phyloP scores from a whole-genome alignment of 768 basidiomycete genomes.

The Tremella yokohamensis region DNA sequence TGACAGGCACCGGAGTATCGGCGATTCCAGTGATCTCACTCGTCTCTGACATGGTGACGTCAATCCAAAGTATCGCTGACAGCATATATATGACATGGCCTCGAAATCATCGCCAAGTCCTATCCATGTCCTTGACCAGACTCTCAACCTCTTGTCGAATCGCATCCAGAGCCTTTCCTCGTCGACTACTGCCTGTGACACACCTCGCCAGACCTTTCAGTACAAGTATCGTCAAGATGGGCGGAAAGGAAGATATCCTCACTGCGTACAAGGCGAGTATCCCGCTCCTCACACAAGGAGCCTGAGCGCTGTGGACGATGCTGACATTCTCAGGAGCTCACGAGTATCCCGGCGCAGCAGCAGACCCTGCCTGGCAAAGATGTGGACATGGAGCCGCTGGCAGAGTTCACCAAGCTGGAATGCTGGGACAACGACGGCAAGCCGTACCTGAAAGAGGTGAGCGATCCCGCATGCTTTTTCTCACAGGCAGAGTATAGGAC shows the following conservation, averaged over 20 bases:
- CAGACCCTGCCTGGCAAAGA: conserved; percentile 59
- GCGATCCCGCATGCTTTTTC: conserved; percentile 3
- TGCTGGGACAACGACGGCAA: conserved; percentile 58
- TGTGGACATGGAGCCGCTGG: conserved; percentile 55
- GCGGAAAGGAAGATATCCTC: conserved; percentile 37
- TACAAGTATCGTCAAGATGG: conserved; percentile 21
- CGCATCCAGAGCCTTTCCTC: too few species aligned
- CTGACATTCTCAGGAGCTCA: conserved; percentile 28
- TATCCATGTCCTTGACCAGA: too few species aligned
- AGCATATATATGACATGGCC: too few species aligned
- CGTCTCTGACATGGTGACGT: too few species aligned
- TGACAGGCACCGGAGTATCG: background rate
- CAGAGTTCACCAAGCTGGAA: conserved; percentile 51
- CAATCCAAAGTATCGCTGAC: too few species aligned
- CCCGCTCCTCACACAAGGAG: background rate
- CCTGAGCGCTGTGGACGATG: background rate
- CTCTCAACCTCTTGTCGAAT: too few species aligned
- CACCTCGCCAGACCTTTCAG: background rate
- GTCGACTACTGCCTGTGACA: background rate
- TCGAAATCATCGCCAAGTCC: too few species aligned
- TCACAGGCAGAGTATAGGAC: background rate
- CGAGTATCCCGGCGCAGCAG: conserved; percentile 49
- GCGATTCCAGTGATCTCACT: too few species aligned
- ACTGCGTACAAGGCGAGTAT: conserved; percentile 41
- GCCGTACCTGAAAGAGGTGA: conserved; percentile 54